A percentile compares a stretch with the other conserved stretches of the same genome.
These are phyloP conservation scores for Pogostemon cablin DNA, from an alignment of 257 asterid species.

Conservation along the genomic window DNA sequence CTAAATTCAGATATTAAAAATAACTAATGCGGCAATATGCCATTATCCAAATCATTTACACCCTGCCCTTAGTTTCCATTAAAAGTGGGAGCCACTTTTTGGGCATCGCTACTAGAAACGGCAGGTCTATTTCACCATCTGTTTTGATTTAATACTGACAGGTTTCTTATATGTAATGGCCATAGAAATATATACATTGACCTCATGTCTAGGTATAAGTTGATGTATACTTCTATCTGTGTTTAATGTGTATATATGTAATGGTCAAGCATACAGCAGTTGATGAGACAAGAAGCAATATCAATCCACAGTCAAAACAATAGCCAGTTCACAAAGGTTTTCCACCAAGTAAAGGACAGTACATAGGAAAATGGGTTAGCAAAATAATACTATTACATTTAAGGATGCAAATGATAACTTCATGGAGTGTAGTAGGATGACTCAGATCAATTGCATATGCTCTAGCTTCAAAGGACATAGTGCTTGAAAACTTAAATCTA, in stretches of 20 bases:
- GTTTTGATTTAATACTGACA: not conserved
- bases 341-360: not conserved
- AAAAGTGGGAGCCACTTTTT: not conserved
- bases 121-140: not conserved
- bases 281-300: not conserved
- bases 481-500: not conserved
- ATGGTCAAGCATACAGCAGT: slow-evolving; percentile 16
- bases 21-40: no score
- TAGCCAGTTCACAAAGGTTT: not conserved
- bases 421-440: not conserved
- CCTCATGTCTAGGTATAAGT: not conserved
- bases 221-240: not conserved
- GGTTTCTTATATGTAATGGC: slow-evolving; percentile 5
- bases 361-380: not conserved
- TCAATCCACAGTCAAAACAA: not conserved
- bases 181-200: not conserved
- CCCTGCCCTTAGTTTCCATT: not conserved
- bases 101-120: not conserved
- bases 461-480: slow-evolving; percentile 1
- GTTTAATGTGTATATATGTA: not conserved
- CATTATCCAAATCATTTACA: no score
- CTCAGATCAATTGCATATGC: slow-evolving; percentile 1
- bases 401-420: not conserved
- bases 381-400: not conserved
- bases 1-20: no score